phyloP scores from a whole-genome alignment of 1,139 yeast species.

The Blastobotrys proliferans region DNA sequence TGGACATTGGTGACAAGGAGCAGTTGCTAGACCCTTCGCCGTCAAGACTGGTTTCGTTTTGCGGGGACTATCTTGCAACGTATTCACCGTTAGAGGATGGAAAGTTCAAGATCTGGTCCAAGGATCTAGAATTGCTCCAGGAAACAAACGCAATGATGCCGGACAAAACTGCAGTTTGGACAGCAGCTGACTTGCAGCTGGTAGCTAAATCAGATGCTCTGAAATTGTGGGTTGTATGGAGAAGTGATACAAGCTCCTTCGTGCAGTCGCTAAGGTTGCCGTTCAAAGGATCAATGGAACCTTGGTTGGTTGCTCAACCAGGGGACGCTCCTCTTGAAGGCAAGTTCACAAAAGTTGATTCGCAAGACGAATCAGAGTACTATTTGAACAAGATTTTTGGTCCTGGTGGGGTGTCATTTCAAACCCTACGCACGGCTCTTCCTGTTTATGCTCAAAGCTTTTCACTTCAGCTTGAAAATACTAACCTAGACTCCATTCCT shows the following conservation, averaged over 20 bases:
- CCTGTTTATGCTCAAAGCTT: constrained; percentile 36
- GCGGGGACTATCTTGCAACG: constrained; percentile 27
- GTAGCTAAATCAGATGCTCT: constrained; percentile 19
- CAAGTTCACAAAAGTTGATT: constrained; percentile 16
- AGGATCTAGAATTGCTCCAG: constrained; percentile 31
- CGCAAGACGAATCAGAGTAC: constrained; percentile 35
- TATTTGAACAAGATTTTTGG: constrained; percentile 46
- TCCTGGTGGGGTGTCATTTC: constrained; percentile 44
- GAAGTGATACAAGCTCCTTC: constrained; percentile 55
- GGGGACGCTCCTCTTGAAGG: background rate
- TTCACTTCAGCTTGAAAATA: constrained; percentile 7
- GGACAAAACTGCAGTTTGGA: constrained; percentile 47
- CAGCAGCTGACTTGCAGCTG: constrained; percentile 37
- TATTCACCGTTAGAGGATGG: constrained; percentile 45
- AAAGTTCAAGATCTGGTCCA: constrained; percentile 41
- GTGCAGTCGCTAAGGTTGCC: constrained; percentile 37
- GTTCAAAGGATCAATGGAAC: constrained; percentile 5
- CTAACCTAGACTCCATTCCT: background rate
- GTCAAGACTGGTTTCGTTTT: constrained; percentile 8
- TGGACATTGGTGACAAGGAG: constrained; percentile 13
- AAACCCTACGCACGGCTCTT: constrained; percentile 43
- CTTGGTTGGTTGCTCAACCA: constrained; percentile 10
- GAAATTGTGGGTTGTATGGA: constrained; percentile 50
- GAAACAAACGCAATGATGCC: constrained; percentile 24
- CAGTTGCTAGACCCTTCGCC: constrained; percentile 11